Percentiles rank a stretch among this genome's conserved stretches.
Conservation (phyloP, 768 basidiomycete species). For the Lactifluus subvellereus region DNA sequence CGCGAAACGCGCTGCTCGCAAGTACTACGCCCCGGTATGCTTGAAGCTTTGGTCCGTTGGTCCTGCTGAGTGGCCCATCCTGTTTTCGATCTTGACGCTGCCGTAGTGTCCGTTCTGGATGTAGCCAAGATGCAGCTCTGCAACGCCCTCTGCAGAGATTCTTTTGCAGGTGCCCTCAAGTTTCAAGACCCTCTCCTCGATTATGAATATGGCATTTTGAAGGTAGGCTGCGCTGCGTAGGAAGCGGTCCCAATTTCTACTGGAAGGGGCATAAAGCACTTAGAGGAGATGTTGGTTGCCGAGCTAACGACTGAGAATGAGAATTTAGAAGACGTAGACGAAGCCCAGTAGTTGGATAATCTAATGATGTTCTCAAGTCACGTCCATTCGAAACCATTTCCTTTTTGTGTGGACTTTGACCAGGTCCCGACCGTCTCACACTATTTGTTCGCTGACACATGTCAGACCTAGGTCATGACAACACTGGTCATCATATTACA, state of each 20-base stretch:
- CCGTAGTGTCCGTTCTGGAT: slow-evolving; percentile 72
- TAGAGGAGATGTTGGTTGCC: too few species aligned
- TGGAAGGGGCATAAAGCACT: too few species aligned
- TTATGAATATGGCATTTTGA: slow-evolving; percentile 67
- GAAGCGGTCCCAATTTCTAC: slow-evolving; percentile 39
- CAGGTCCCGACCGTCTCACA: too few species aligned
- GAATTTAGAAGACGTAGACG: too few species aligned
- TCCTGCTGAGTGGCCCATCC: slow-evolving; percentile 65
- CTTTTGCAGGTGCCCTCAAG: slow-evolving; percentile 64
- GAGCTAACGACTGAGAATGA: too few species aligned
- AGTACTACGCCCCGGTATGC: slow-evolving; percentile 57
- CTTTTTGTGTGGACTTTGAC: too few species aligned
- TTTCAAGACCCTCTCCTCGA: slow-evolving; percentile 65
- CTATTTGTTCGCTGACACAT: too few species aligned
- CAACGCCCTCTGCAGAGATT: slow-evolving; percentile 51
- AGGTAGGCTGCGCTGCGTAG: slow-evolving; percentile 78
- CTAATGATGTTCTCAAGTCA: too few species aligned
- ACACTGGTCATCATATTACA: too few species aligned
- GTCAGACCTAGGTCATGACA: too few species aligned
- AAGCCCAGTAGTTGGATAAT: too few species aligned
- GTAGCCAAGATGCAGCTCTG: slow-evolving; percentile 72
- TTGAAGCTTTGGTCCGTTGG: slow-evolving; percentile 48
- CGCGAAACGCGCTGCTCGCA: slow-evolving; percentile 48
- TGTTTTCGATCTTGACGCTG: slow-evolving; percentile 80
- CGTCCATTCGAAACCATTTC: too few species aligned